Conservation (phyloP, 2,329 filamentous ascomycete genomes). For the Hypoxylon sp. region DNA sequence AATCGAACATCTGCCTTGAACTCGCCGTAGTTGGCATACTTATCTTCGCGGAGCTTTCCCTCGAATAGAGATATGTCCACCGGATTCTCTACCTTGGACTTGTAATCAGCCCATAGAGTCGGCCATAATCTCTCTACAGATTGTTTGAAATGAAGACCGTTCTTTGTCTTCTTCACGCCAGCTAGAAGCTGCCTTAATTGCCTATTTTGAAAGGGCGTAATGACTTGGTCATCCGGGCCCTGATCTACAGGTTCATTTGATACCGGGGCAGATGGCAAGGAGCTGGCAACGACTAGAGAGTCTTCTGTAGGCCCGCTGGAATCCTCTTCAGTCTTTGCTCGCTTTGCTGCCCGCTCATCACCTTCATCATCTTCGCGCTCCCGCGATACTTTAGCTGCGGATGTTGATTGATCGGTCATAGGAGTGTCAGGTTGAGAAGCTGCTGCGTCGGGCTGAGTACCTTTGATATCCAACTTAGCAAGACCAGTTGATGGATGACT, state of each 20-base stretch:
- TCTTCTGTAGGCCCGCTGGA: slow-evolving; percentile 52
- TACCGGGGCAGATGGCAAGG: slow-evolving; percentile 44
- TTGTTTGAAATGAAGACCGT: slow-evolving; percentile 80
- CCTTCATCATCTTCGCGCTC: slow-evolving; percentile 82
- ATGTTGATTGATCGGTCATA: slow-evolving; percentile 48
- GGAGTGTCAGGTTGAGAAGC: slow-evolving; percentile 47
- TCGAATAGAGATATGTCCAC: slow-evolving; percentile 92
- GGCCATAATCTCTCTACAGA: slow-evolving; percentile 85
- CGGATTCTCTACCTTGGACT: slow-evolving; percentile 78
- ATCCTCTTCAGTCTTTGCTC: slow-evolving; percentile 79
- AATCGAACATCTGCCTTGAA: slow-evolving; percentile 82
- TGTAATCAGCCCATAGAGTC: slow-evolving; percentile 80
- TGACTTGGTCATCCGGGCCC: slow-evolving; percentile 62
- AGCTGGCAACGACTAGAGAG: slow-evolving; percentile 48
- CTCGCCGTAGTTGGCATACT: slow-evolving; percentile 78
- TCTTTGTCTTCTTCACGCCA: slow-evolving; percentile 88
- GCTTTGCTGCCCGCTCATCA: slow-evolving; percentile 81
- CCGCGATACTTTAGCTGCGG: slow-evolving; percentile 73
- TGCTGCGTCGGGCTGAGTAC: slow-evolving; percentile 46
- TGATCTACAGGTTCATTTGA: slow-evolving; percentile 50
- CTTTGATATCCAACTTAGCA: slow-evolving; percentile 54
- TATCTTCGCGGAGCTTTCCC: slow-evolving; percentile 78
- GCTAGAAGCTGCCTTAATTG: slow-evolving; percentile 73
- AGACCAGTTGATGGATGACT: slow-evolving; percentile 53
- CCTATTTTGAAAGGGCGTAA: slow-evolving; percentile 58